Evolutionary conservation across 2,329 filamentous ascomycete species (phyloP).

Genomic region (Aspergillus candidus): DNA sequence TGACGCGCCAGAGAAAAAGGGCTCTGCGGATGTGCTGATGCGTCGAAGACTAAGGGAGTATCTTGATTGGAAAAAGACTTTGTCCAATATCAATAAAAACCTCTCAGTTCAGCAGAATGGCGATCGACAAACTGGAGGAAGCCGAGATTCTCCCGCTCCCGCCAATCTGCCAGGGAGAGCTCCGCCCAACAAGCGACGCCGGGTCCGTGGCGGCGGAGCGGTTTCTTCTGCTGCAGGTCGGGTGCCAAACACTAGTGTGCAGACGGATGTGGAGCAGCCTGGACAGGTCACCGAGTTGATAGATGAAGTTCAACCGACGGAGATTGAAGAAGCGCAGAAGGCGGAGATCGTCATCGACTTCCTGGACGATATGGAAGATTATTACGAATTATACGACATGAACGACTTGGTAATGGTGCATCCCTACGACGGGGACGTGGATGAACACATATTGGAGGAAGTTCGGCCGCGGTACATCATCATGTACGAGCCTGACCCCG

Average conservation of each 20-base stretch:
- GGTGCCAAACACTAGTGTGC: constrained; percentile 66
- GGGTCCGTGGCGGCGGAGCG: constrained; percentile 71
- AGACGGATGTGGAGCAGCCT: constrained; percentile 70
- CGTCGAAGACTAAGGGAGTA: constrained; percentile 79
- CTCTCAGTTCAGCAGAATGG: constrained; percentile 27
- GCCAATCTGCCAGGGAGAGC: constrained; percentile 49
- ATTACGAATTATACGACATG: constrained; percentile 87
- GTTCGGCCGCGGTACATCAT: constrained; percentile 89
- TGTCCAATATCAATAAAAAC: constrained; percentile 67
- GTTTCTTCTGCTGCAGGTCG: constrained; percentile 55
- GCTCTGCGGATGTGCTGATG: constrained; percentile 85
- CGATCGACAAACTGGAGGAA: constrained; percentile 16
- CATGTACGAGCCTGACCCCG: constrained; percentile 95
- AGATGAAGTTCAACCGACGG: constrained; percentile 74
- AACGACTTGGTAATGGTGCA: constrained; percentile 82
- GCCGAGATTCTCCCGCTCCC: constrained; percentile 16
- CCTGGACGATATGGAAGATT: constrained; percentile 85
- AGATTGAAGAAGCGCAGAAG: constrained; percentile 68
- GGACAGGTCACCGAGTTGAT: constrained; percentile 75
- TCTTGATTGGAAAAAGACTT: constrained; percentile 82
- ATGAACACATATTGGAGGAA: constrained; percentile 94
- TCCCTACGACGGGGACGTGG: constrained; percentile 90
- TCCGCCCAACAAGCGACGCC: constrained; percentile 77
- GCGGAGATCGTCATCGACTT: constrained; percentile 64
- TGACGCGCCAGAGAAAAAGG: constrained; percentile 51